Conservation (phyloP, 2,329 filamentous ascomycete genomes). For the Passalora sequoiae region DNA sequence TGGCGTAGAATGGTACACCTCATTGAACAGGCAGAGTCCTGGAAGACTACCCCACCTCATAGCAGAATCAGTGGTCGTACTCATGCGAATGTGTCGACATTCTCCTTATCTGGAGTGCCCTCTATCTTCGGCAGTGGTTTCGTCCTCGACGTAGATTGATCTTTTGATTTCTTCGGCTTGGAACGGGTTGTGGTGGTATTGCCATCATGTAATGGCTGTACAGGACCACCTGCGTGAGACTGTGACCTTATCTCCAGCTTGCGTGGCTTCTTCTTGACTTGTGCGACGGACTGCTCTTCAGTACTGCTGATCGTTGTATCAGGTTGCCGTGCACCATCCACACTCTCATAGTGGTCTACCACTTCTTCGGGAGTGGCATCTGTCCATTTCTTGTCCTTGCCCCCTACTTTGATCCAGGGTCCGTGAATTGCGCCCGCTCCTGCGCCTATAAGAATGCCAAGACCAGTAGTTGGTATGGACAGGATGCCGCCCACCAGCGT, state of each 20-base stretch:
- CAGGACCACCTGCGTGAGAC: neutral
- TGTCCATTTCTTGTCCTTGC: constrained; percentile 14
- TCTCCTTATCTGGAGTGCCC: neutral
- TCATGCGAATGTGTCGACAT: neutral
- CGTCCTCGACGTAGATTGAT: constrained; percentile 2
- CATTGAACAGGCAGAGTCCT: no score
- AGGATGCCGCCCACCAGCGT: constrained; percentile 39
- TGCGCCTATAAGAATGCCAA: constrained; percentile 35
- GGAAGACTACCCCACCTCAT: no score
- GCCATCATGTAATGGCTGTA: neutral
- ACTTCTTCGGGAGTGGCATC: constrained; percentile 20
- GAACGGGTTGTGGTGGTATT: neutral
- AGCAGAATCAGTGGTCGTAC: no score
- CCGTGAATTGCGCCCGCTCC: constrained; percentile 41
- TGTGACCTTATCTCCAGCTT: constrained; percentile 18
- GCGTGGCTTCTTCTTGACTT: constrained; percentile 16
- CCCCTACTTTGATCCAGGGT: constrained; percentile 39
- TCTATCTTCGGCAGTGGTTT: neutral
- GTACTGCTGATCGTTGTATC: no score
- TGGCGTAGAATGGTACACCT: neutral
- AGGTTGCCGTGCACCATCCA: constrained; percentile 7
- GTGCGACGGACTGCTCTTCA: neutral
- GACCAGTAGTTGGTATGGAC: constrained; percentile 37
- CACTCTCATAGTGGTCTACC: constrained; percentile 15
- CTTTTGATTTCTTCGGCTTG: constrained; percentile 10